Evolutionary conservation across 1,284 basidiomycete species (phyloP), one percentile per base, ranked within the genome.

Genomic region (Rugosomyces carneus): DNA sequence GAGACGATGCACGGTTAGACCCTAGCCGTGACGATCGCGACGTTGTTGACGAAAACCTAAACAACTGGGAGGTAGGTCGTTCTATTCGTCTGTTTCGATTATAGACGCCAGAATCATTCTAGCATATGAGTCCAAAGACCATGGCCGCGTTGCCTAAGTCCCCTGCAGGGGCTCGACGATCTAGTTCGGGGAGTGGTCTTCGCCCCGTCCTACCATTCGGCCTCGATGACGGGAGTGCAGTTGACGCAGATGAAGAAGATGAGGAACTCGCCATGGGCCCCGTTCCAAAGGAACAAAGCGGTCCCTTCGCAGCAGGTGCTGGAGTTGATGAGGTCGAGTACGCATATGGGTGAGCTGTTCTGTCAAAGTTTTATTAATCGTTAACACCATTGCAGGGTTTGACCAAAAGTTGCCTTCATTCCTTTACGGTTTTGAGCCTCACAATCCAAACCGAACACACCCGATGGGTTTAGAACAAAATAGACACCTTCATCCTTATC

Each of bases 41-140:
- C 44, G 69, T 73, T 31, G 73, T 79, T 15, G 83, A 90, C 58
- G 85, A 87, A 65, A 88, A 92, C 57, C 66, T 86, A 55, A 95
- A 93, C 58, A 91, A 93, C 53, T 95, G 92, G 92, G 92, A 93
- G 84, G 91, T 92, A 54, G 63, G 84, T n/a, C 59, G 15, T 6
- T 31, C 37, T 10, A 18, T 4, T 16, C 42, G 29, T 41, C 48
- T 23, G 37, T 40, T 18, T 35, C 44, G 26, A 29, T 40, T 48
- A 42, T 41, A 35, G 42, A 18, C 19, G 24, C 26, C 42, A 32
- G 35, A 37, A 18, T 2, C 26, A 15, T 45, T 48, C 19, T 45
- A 94, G 91, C 91, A 94, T 58, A 89, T 95, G 85, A 93, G 91
- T 51, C 90, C 91, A 1, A 89, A 89, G 64, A 93, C 91, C 1